Percentiles rank a stretch among this genome's conserved stretches.
phyloP scores from a whole-genome alignment of 345 rosid genomes.

The Carallia brachiata region DNA sequence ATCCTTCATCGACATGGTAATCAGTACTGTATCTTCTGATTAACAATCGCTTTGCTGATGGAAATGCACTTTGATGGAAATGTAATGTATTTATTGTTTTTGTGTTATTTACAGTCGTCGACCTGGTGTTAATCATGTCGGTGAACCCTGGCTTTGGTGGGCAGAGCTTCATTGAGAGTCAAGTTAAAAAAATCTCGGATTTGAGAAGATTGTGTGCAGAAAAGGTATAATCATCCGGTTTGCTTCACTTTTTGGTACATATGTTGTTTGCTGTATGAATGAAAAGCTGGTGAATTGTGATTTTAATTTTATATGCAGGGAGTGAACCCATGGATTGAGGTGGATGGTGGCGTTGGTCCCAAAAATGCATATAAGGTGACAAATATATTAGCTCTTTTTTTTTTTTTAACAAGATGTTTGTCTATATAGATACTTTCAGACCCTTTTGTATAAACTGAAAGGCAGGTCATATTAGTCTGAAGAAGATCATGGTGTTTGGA shows the following conservation, averaged over 20 bases:
- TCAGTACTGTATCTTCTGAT: too few species aligned
- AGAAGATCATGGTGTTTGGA: not conserved
- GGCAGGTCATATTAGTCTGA: not conserved
- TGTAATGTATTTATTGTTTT: not conserved
- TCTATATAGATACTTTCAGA: not conserved
- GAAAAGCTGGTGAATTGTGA: constrained; percentile 5
- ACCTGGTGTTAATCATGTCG: constrained; percentile 95
- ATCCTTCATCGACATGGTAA: too few species aligned
- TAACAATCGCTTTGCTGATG: not conserved
- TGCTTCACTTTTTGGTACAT: not conserved
- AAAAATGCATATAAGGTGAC: constrained; percentile 89
- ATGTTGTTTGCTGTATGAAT: not conserved
- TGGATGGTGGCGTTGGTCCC: constrained; percentile 97
- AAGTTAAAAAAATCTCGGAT: constrained; percentile 91
- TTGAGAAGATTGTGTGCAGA: constrained; percentile 84
- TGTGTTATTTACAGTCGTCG: constrained; percentile 55
- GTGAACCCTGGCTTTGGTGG: constrained; percentile 99
- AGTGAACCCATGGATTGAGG: constrained; percentile 97
- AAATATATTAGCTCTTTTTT: constrained; percentile 1
- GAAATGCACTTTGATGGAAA: not conserved
- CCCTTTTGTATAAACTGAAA: not conserved
- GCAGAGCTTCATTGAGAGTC: constrained; percentile 98
- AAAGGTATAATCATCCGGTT: constrained; percentile 45
- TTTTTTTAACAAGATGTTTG: not conserved
- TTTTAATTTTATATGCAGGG: constrained; percentile 43